Conservation (phyloP, 2,329 filamentous ascomycete genomes). For the Fusarium praegraminearum region DNA sequence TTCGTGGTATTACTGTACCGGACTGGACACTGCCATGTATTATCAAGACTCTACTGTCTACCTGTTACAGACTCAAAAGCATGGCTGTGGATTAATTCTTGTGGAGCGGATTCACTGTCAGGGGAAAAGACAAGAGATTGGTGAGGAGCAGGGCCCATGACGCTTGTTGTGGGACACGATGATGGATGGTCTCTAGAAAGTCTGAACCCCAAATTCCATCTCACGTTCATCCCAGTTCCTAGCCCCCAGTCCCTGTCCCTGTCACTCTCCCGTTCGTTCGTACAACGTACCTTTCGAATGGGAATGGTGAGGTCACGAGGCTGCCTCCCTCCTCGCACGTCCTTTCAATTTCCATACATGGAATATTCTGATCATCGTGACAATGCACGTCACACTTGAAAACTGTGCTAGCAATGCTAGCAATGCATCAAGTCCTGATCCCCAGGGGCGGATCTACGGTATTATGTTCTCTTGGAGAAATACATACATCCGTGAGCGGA, state of each 20-base stretch:
- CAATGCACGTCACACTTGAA: not conserved
- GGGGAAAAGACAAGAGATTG: conserved; percentile 30
- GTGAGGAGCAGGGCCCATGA: conserved; percentile 29
- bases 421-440: conserved; percentile 7
- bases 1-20: no score
- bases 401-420: not conserved
- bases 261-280: conserved; percentile 28
- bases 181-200: conserved; percentile 8
- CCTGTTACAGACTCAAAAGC: not conserved
- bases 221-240: conserved; percentile 8
- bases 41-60: no score
- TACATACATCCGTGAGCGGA: conserved; percentile 20
- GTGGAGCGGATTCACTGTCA: conserved; percentile 29
- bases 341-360: conserved; percentile 11
- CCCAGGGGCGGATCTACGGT: conserved; percentile 11
- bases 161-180: conserved; percentile 28
- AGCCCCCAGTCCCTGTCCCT: conserved; percentile 2
- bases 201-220: conserved; percentile 25
- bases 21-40: no score
- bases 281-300: not conserved
- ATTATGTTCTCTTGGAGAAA: conserved; percentile 21
- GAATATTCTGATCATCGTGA: conserved; percentile 3
- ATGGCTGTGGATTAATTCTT: conserved; percentile 21
- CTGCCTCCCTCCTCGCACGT: not conserved
- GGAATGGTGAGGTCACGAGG: conserved; percentile 42